phyloP scores from a whole-genome alignment of 2,329 filamentous ascomycete species.

The Penicillium sp. region DNA sequence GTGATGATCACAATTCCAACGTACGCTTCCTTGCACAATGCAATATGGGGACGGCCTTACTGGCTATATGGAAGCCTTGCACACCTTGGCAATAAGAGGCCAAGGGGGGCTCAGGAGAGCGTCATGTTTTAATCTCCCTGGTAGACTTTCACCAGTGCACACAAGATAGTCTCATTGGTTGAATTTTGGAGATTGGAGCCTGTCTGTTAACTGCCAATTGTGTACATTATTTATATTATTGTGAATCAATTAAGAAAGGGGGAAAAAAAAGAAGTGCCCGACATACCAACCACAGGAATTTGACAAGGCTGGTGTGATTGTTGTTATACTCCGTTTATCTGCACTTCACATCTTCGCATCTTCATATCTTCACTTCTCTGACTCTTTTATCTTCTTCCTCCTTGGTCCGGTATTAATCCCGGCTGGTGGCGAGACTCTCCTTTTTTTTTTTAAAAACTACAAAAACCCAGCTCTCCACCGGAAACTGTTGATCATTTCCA shows the following conservation, averaged over 20 bases:
- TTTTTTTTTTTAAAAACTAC: background rate
- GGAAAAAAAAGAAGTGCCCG: constrained; percentile 2
- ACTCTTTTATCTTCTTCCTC: background rate
- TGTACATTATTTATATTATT: background rate
- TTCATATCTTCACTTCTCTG: background rate
- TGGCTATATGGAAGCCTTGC: constrained; percentile 1
- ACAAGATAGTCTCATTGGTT: constrained; percentile 1
- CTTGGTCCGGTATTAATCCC: constrained; percentile 1
- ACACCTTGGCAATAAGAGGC: background rate
- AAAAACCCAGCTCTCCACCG: background rate
- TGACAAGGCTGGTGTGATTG: constrained; percentile 4
- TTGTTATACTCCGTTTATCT: background rate
- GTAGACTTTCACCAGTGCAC: background rate
- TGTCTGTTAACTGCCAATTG: background rate
- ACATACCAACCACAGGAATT: constrained; percentile 11
- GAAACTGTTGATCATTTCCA: background rate
- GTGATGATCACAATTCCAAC: constrained; percentile 1
- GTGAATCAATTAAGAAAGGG: background rate
- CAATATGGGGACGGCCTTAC: background rate
- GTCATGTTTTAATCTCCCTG: constrained; percentile 8
- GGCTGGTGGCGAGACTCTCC: constrained; percentile 7
- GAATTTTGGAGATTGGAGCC: constrained; percentile 1
- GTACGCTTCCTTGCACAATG: constrained; percentile 1
- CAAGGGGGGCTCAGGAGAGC: background rate
- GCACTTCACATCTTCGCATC: too few relatives aligned